Evolutionary conservation across 1,284 basidiomycete species (phyloP), one percentile per base, ranked within the genome.

Genomic region (Vanrija sp.): DNA sequence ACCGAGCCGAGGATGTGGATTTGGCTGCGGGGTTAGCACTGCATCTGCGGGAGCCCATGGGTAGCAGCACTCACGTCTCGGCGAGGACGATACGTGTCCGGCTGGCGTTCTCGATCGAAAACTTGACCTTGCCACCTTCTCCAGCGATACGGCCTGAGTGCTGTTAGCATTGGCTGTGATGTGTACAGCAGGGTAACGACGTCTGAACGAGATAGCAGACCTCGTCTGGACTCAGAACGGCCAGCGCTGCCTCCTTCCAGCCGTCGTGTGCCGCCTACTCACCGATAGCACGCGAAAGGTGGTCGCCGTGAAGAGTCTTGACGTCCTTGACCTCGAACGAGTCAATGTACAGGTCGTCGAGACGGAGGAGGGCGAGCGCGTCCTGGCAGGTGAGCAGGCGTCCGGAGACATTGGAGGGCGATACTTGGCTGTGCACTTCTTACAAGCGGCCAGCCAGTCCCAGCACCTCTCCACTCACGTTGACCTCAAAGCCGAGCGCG

Each of bases 251-350:
- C 38, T 40, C 6, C 6, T 6, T 18, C 6, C 49, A 16, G 14
- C 14, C 43, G 25, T 8, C 16, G n/a, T 15, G 12, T 2, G 21
- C 21, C 21, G 21, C 21, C 21, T 23, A 69, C 81, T 43, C 63
- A 87, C 93, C 95, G 58, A 98, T 98, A 12, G 95, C 95, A 63
- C 95, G 87, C 16, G 90, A 89, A 12, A 98, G 80, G 74, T 98
- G 96, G 71, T 98, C 96, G 2, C 95, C 95, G 62, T 97, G 93
- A 4, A 98, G 81, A 0, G 92, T 96, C 79, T 98, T 98, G 56
- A 98, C 93, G 67, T 98, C 95, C 76, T 98, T 98, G 78, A 98
- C 94, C 78, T 98, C 92, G 67, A 98, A 98, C 0, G 93, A 94
- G 73, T 98, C 95, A 43, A 98, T 86, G 76, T 98, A 98, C 15